Conservation (phyloP, 352 stramenopile genomes). For the Peronospora belbahrii region DNA sequence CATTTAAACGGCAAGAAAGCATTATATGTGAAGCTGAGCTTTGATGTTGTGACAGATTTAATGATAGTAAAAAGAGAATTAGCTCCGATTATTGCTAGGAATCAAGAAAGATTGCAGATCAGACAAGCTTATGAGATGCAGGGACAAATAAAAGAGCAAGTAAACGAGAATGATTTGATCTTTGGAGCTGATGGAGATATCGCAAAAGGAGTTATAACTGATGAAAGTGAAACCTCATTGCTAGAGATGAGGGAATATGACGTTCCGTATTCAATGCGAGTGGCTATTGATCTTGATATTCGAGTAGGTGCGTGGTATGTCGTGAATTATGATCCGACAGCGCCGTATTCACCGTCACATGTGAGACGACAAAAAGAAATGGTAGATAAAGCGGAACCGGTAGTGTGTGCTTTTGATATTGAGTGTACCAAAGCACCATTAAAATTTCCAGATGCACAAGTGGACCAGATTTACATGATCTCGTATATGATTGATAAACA, state of each 20-base stretch:
- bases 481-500: conserved; percentile 97
- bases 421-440: conserved; percentile 98
- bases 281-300: conserved; percentile 94
- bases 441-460: conserved; percentile 96
- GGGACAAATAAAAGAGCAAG: conserved; percentile 27
- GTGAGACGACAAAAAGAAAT: conserved; percentile 73
- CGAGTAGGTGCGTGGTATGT: conserved; percentile 96
- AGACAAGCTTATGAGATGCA: conserved; percentile 69
- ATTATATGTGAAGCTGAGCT: conserved; percentile 87
- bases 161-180: conserved; percentile 36
- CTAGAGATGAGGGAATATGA: conserved; percentile 97
- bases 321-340: conserved; percentile 73
- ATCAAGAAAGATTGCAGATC: conserved; percentile 51
- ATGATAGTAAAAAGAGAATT: conserved; percentile 62
- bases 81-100: conserved; percentile 49
- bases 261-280: conserved; percentile 94
- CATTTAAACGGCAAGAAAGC: conserved; percentile 83
- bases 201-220: conserved; percentile 17
- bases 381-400: conserved; percentile 88
- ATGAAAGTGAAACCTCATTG: conserved; percentile 67
- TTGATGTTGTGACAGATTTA: conserved; percentile 72
- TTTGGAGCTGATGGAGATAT: conserved; percentile 22
- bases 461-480: conserved; percentile 95
- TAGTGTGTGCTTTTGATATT: conserved; percentile 99
- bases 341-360: conserved; percentile 45